Evolutionary conservation across 257 asterid species (phyloP), one percentile per base, ranked within the genome.

Genomic region (Ajuga chamaepitys): DNA sequence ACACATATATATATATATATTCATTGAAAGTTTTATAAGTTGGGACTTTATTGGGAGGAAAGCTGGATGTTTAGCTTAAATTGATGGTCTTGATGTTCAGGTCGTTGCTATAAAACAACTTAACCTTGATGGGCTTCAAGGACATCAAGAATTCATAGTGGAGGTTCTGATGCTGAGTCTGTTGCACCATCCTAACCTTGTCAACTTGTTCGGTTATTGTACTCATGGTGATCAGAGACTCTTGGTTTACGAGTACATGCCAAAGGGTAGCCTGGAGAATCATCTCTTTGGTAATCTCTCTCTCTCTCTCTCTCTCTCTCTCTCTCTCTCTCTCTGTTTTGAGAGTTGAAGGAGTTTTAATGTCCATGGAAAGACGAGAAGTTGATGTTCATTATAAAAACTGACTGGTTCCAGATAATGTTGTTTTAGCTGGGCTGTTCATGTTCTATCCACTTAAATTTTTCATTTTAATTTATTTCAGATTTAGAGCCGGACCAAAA

Each of bases 61-160:
- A 38, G 14, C 9, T 10, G 1, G 9, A 6, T 47, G 20, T 34
- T 73, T 22, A 45, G 38, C 21, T 58, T 34, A 0, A 46, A 17
- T 25, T 60, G 53, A 30, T 3, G 37, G 7, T 48, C 9, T 60
- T 28, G 7, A 5, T 37, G 62, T 32, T 18, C 80, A 88, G 97
- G 55, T 68, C 67, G 97, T 88, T 42, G 97, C 98, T 5, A 75
- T 92, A 69, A 92, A 92, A 77, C 92, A 79, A 69, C 86, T 92
- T 20, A 92, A 92, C 74, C 98, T 77, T 32, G 90, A 92, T 9
- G 98, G 98, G 21, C 86, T 82, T 70, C 98, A 92, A 75, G 98
- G 98, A 48, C 78, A 83, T 68, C 97, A 92, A 70, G 98, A 92
- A 58, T 92, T 92, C 65, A 81, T 86, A 5, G 93, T 88, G 52